These are phyloP conservation scores for Clarireedia paspali DNA, from an alignment of 2,329 filamentous ascomycete genomes.

Conservation along the genomic window DNA sequence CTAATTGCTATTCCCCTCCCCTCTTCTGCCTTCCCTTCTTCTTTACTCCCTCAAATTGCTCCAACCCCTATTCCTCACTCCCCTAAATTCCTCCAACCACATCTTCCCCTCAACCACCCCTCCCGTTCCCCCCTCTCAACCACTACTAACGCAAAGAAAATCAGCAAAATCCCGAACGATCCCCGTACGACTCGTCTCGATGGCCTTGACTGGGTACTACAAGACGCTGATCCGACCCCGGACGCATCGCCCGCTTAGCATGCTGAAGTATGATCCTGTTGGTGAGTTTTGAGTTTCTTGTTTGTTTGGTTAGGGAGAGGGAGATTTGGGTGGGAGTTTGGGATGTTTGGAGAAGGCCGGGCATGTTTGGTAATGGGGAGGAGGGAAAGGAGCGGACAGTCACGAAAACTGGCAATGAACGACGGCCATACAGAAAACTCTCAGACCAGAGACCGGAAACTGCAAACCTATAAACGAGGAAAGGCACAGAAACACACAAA, in stretches of 20 bases:
- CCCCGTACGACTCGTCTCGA: slow-evolving; percentile 88
- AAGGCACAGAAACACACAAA: too few species aligned
- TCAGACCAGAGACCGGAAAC: too few species aligned
- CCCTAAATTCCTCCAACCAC: neutral
- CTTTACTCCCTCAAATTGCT: neutral
- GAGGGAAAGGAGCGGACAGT: too few species aligned
- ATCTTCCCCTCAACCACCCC: neutral
- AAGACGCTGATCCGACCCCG: slow-evolving; percentile 83
- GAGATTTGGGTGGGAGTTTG: neutral
- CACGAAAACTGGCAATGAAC: too few species aligned
- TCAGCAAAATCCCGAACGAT: slow-evolving; percentile 76
- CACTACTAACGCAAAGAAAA: neutral
- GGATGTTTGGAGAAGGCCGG: neutral
- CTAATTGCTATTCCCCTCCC: neutral
- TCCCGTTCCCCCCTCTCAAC: neutral
- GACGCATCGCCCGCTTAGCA: slow-evolving; percentile 75
- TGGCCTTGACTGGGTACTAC: slow-evolving; percentile 99
- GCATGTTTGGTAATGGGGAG: neutral
- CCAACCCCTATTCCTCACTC: neutral
- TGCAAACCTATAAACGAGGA: too few species aligned
- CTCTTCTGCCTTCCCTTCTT: neutral
- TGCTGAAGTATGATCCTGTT: slow-evolving; percentile 98
- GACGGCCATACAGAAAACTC: too few species aligned
- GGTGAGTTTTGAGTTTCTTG: slow-evolving; percentile 40
- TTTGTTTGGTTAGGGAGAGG: neutral